Conservation (phyloP, 78 protist species). For the Emiliania huxleyi region DNA sequence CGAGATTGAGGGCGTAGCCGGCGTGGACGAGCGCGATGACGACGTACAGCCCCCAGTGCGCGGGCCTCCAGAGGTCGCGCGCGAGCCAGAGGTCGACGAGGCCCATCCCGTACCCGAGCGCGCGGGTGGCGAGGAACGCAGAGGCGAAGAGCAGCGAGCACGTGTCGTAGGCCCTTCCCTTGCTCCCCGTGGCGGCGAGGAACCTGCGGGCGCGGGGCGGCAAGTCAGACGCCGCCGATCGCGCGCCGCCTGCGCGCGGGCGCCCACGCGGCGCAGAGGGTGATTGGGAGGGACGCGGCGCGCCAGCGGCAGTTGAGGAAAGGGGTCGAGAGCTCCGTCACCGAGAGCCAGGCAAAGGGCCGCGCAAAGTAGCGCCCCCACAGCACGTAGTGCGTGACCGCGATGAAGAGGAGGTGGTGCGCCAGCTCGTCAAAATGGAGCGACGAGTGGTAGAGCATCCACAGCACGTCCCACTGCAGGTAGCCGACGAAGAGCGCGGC, state of each 20-base stretch:
- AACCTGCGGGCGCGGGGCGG: too few species aligned
- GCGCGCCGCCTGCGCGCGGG: too few species aligned
- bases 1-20: neutral
- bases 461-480: neutral
- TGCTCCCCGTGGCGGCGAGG: too few species aligned
- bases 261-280: too few species aligned
- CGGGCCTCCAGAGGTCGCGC: neutral
- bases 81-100: neutral
- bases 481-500: neutral
- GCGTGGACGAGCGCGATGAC: neutral
- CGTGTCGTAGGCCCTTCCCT: neutral
- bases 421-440: neutral
- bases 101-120: neutral
- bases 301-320: neutral
- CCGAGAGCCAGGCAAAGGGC: neutral
- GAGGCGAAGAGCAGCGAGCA: neutral
- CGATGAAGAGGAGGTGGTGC: neutral
- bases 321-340: neutral
- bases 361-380: neutral
- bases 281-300: too few species aligned
- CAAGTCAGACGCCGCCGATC: too few species aligned
- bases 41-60: neutral
- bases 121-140: neutral
- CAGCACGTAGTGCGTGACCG: neutral
- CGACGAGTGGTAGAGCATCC: neutral